A percentile compares a stretch with the other conserved stretches of the same genome.
phyloP scores from a whole-genome alignment of 148 eudicot genomes.

The Silene latifolia region DNA sequence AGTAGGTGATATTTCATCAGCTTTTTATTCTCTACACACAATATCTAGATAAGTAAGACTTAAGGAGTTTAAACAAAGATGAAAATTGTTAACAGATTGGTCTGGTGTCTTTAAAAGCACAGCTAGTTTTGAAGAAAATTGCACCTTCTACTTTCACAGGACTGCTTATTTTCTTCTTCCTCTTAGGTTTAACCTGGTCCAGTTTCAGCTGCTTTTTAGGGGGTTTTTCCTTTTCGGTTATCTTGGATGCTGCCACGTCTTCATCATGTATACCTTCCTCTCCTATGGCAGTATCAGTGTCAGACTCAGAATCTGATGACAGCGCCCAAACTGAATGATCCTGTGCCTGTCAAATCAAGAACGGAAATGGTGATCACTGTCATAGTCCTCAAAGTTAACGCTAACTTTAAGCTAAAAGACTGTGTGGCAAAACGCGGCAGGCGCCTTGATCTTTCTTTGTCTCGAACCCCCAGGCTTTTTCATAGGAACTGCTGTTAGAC shows the following conservation, averaged over 20 bases:
- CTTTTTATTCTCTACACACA: constrained; percentile 5
- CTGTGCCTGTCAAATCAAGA: constrained; percentile 39
- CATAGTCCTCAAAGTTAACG: not conserved
- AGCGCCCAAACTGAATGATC: constrained; percentile 52
- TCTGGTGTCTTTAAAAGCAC: not conserved
- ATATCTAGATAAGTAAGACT: not conserved
- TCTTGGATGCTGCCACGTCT: constrained; percentile 8
- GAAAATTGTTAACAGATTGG: not conserved
- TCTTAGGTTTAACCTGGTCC: constrained; percentile 7
- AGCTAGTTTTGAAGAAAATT: not conserved
- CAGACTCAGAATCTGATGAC: constrained; percentile 76
- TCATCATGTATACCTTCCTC: not conserved
- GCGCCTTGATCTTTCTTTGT: too few species aligned
- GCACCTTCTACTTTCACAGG: not conserved
- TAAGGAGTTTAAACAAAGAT: not conserved
- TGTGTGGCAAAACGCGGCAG: too few species aligned
- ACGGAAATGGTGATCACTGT: constrained; percentile 6
- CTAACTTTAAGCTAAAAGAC: too few species aligned
- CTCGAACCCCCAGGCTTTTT: too few species aligned
- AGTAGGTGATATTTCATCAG: constrained; percentile 17
- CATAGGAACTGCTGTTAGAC: too few species aligned
- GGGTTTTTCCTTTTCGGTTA: not conserved
- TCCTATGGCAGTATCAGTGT: constrained; percentile 27
- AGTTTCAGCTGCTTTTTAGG: constrained; percentile 12
- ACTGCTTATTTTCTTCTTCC: not conserved